phyloP scores from a whole-genome alignment of 306 rosid genomes.

The Betula pendula region DNA sequence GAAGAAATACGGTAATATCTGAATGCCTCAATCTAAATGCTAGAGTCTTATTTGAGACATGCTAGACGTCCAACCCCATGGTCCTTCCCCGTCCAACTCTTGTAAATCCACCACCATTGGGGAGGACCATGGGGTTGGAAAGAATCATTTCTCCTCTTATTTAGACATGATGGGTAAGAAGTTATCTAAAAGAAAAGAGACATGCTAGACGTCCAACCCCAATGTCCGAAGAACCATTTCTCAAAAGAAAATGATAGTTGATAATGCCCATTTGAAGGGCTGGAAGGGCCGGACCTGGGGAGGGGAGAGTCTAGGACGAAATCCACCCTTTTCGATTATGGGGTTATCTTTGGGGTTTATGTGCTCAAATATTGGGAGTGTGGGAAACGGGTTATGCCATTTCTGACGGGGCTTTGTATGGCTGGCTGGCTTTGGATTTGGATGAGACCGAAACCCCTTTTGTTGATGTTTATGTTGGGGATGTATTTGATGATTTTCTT shows the following conservation, averaged over 20 bases:
- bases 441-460: not conserved
- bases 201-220: no score
- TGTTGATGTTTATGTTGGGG: not conserved
- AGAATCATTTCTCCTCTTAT: no score
- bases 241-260: no score
- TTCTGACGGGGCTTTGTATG: not conserved
- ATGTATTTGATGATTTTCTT: not conserved
- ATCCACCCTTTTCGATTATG: not conserved
- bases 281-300: not conserved
- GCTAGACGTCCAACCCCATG: no score
- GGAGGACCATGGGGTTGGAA: no score
- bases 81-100: no score
- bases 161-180: not conserved
- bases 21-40: not conserved
- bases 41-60: not conserved
- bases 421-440: not conserved
- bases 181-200: no score
- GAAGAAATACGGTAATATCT: not conserved
- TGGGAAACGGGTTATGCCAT: not conserved
- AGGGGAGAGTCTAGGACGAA: not conserved
- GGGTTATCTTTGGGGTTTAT: not conserved
- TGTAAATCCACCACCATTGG: no score
- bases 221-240: no score
- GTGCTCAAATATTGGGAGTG: not conserved
- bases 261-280: not conserved